Evolutionary conservation across 345 rosid species (phyloP).

Genomic region (Hibiscus syriacus): DNA sequence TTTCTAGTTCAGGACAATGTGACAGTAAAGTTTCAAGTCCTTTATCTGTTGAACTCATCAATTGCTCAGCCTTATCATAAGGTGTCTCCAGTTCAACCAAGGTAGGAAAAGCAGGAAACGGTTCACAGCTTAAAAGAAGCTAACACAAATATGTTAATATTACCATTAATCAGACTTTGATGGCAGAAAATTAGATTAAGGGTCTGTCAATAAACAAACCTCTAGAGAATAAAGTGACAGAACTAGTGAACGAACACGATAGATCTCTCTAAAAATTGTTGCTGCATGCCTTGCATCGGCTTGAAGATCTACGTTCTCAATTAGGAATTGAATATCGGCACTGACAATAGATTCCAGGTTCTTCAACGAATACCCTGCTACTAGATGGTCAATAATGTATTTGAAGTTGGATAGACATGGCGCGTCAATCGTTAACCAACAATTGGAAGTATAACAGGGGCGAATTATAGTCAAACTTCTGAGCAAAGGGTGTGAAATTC

Average conservation of each 20-base stretch:
- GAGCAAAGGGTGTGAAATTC: neutral
- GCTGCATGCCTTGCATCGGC: neutral
- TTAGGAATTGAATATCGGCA: neutral
- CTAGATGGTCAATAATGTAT: neutral
- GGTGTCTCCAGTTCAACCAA: neutral
- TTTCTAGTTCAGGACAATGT: neutral
- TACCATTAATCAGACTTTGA: no score
- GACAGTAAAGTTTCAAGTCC: neutral
- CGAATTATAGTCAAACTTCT: neutral
- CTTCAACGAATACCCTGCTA: neutral
- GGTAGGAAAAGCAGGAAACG: neutral
- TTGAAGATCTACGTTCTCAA: neutral
- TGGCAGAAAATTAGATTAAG: neutral
- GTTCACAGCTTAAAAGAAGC: neutral
- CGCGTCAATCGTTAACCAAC: neutral
- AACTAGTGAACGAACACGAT: neutral
- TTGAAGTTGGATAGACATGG: neutral
- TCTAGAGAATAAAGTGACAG: neutral
- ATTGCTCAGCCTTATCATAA: neutral
- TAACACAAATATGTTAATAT: neutral
- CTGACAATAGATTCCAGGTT: neutral
- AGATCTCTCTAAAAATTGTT: neutral
- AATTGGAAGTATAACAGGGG: neutral
- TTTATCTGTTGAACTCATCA: neutral
- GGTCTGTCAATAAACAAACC: neutral